phyloP scores from a whole-genome alignment of 257 asterid genomes.

The Plectranthus barbatus region DNA sequence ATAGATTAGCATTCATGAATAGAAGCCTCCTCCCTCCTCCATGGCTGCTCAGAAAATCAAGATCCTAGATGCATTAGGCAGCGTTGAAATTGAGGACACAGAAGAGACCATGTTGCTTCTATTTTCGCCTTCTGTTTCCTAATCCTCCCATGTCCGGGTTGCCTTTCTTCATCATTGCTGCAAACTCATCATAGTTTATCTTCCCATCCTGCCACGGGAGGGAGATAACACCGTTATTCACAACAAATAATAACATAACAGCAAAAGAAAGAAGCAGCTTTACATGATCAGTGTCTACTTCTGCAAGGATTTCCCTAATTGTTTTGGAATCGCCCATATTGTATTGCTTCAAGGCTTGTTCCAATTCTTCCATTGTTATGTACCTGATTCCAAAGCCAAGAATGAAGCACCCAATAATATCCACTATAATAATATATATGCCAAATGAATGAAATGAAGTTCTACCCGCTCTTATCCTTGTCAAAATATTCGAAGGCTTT shows the following conservation, averaged over 20 bases:
- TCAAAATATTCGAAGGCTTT: conserved; percentile 85
- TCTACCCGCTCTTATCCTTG: conserved; percentile 88
- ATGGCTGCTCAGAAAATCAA: too few relatives aligned
- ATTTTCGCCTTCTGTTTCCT: conserved; percentile 59
- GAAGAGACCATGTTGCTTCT: not conserved
- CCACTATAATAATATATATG: not conserved
- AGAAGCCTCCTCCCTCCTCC: too few relatives aligned
- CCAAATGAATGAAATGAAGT: conserved; percentile 2
- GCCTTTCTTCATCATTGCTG: conserved; percentile 85
- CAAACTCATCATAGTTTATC: conserved; percentile 85
- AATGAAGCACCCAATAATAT: not conserved
- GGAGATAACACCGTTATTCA: conserved; percentile 2
- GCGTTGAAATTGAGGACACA: not conserved
- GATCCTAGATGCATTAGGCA: too few relatives aligned
- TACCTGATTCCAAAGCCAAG: conserved; percentile 33
- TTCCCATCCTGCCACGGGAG: conserved; percentile 71
- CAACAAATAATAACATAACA: not conserved
- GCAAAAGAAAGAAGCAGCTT: conserved; percentile 3
- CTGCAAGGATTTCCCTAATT: conserved; percentile 85
- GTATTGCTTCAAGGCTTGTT: conserved; percentile 66
- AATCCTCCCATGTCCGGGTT: conserved; percentile 55
- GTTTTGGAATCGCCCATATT: conserved; percentile 81
- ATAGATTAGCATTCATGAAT: not conserved
- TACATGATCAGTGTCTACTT: conserved; percentile 83
- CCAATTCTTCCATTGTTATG: conserved; percentile 78